Evolutionary conservation across 2,329 filamentous ascomycete species (phyloP).

Genomic region (Hypoxylon sp.): DNA sequence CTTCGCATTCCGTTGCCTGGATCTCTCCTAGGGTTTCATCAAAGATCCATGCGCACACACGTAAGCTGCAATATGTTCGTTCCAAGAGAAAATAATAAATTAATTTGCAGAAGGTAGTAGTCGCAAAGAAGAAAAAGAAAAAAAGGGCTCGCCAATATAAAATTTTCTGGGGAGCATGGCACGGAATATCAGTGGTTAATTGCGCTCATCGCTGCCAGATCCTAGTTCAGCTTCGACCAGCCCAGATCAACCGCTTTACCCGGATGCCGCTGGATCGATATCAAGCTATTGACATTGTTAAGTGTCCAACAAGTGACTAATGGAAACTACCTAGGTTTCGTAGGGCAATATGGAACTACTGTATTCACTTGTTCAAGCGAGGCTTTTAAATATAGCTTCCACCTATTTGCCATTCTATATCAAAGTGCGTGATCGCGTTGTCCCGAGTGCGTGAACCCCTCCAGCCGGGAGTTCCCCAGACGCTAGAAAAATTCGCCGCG

Average conservation of each 20-base stretch:
- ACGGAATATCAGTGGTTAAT: conserved; percentile 34
- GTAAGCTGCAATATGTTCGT: conserved; percentile 42
- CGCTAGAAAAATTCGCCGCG: conserved; percentile 9
- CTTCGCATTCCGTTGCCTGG: conserved; percentile 36
- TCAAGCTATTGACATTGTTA: conserved; percentile 26
- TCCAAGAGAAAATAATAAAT: conserved; percentile 32
- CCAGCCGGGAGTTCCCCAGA: conserved; percentile 10
- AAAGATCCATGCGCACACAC: conserved; percentile 39
- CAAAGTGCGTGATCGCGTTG: conserved; percentile 34
- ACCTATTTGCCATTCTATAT: conserved; percentile 32
- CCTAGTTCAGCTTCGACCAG: conserved; percentile 20
- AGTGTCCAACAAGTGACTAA: conserved; percentile 36
- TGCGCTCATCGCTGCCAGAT: conserved; percentile 21
- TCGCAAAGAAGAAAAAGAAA: conserved; percentile 18
- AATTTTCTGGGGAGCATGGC: conserved; percentile 38
- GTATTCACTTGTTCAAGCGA: conserved; percentile 18
- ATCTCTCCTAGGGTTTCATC: conserved; percentile 35
- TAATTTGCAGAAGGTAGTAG: conserved; percentile 32
- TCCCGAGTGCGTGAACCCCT: conserved; percentile 35
- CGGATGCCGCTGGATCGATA: conserved; percentile 32
- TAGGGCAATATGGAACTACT: conserved; percentile 29
- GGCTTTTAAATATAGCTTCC: conserved; percentile 20
- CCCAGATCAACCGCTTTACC: conserved; percentile 44
- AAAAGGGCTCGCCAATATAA: conserved; percentile 31
- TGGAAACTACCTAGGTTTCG: conserved; percentile 35